Evolutionary conservation across 257 asterid genomes (phyloP), one percentile per base, ranked within the genome.

Genomic region (Coffea eugenioides): DNA sequence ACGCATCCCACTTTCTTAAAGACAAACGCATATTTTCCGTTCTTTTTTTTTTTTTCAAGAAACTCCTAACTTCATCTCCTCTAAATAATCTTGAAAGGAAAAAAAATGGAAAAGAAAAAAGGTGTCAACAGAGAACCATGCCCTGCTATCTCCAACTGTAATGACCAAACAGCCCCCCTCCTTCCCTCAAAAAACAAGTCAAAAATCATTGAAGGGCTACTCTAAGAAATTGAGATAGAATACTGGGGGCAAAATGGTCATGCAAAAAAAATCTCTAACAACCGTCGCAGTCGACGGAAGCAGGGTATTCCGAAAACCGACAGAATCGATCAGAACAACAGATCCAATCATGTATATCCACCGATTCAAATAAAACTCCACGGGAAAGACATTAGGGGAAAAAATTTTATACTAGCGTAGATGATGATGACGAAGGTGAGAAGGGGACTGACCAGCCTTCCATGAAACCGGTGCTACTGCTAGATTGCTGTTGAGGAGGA

Each of bases 361-460:
- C 20, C 25, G 61, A 25, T 62, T 9, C 68, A 27, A 27, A 62
- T 62, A 56, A n/a, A 65, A 27, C 4, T 65, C 20, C 20, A 27
- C 7, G 27, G 20, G 27, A 25, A n/a, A 27, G 5, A 25, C 3
- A n/a, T 4, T 4, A 31, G 31, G 31, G 31, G 9, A n/a, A 0
- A 70, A 41, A 70, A 46, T 6, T 16, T 5, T 0, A 45, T 27
- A 8, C 11, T 13, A 64, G 12, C 0, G 70, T 13, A 45, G 2
- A 16, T 21, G 9, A 14, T 8, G 5, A 56, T 27, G 0, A 25
- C 0, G 6, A 31, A 71, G 15, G 1, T 39, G 3, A 39, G 16
- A 45, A 13, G 11, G 61, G 45, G n/a, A 73, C 77, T 56, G 70
- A 86, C 89, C 89, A 88, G 66, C 91, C 91, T 54, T 81, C 85